These are phyloP conservation scores for Ophiostoma australiae DNA, from an alignment of 2,329 filamentous ascomycete species.

Conservation along the genomic window DNA sequence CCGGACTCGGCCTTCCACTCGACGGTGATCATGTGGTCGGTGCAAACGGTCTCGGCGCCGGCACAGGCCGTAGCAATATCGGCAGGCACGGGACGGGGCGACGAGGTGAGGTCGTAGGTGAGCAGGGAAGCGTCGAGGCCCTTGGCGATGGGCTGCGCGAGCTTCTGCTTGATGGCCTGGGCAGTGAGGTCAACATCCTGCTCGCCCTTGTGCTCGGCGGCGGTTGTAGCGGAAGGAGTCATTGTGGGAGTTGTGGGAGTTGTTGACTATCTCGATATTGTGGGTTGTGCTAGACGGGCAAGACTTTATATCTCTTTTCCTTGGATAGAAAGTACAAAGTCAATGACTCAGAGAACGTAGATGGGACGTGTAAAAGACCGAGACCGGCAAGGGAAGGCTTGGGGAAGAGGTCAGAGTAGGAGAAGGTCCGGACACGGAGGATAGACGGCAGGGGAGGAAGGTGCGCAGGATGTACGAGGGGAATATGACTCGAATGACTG, in stretches of 20 bases:
- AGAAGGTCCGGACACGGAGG: neutral
- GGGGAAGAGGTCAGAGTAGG: neutral
- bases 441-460: neutral
- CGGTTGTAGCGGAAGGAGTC: slow-evolving; percentile 32
- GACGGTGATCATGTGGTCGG: slow-evolving; percentile 83
- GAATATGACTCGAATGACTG: neutral
- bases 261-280: neutral
- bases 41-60: slow-evolving; percentile 55
- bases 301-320: neutral
- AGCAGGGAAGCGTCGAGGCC: slow-evolving; percentile 60
- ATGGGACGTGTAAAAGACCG: neutral
- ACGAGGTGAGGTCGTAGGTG: slow-evolving; percentile 48
- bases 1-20: slow-evolving; percentile 61
- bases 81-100: slow-evolving; percentile 48
- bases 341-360: neutral
- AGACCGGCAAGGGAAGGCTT: neutral
- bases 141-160: slow-evolving; percentile 39
- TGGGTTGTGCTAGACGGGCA: neutral
- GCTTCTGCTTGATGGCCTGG: slow-evolving; percentile 48
- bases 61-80: slow-evolving; percentile 44
- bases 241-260: slow-evolving; percentile 25
- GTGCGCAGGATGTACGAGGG: neutral
- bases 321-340: neutral
- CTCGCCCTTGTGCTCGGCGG: slow-evolving; percentile 35
- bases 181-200: slow-evolving; percentile 39